Conservation (phyloP, 2,329 filamentous ascomycete genomes). For the Tolypocladium inflatum region DNA sequence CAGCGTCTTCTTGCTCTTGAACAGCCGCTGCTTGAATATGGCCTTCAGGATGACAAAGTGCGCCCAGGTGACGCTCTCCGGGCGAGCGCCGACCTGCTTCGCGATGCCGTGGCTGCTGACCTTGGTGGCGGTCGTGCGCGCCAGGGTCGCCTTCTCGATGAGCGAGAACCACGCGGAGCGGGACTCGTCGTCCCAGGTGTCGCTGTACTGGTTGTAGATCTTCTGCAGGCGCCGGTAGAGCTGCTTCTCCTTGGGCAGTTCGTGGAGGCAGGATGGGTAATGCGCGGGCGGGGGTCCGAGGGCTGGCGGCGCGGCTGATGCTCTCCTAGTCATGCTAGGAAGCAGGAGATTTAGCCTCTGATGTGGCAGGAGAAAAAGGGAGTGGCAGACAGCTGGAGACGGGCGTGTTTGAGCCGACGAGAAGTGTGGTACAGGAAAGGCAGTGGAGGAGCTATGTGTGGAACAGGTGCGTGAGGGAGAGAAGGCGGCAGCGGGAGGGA, state of each 20-base stretch:
- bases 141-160: slow-evolving; percentile 3
- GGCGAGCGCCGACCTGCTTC: neutral
- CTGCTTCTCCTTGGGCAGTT: neutral
- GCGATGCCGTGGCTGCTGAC: slow-evolving; percentile 3
- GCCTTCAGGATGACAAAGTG: slow-evolving; percentile 1
- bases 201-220: neutral
- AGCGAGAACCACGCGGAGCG: slow-evolving; percentile 1
- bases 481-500: neutral
- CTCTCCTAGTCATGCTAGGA: neutral
- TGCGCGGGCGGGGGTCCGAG: neutral
- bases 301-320: neutral
- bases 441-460: neutral
- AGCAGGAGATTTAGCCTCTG: neutral
- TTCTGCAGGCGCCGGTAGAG: neutral
- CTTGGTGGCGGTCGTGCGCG: slow-evolving; percentile 1
- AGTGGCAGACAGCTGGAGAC: neutral
- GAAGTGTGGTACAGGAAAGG: neutral
- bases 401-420: neutral
- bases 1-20: slow-evolving; percentile 1
- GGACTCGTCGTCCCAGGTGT: slow-evolving; percentile 3
- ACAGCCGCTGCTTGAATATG: slow-evolving; percentile 4
- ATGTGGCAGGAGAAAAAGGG: neutral
- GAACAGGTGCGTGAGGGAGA: neutral
- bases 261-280: slow-evolving; percentile 2
- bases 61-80: slow-evolving; percentile 4